Percentiles rank a stretch among this genome's conserved stretches.
Evolutionary conservation across 805 yeast genomes (phyloP).

Genomic region (Wickerhamiella occidentalis): DNA sequence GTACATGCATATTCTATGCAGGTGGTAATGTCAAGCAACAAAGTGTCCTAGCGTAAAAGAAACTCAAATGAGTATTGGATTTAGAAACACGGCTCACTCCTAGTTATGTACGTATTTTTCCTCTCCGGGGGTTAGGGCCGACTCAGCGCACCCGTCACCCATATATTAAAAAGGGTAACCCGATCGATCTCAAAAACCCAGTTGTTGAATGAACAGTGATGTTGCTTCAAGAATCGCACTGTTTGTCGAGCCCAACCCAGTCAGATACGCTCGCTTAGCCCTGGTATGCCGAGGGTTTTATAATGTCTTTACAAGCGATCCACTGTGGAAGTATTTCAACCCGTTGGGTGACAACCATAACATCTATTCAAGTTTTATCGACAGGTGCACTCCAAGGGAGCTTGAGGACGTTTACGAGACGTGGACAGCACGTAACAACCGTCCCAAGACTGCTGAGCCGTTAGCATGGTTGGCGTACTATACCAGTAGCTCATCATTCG

Average conservation of each 20-base stretch:
- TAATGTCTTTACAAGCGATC: neutral
- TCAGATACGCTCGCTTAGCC: neutral
- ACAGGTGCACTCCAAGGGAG: neutral
- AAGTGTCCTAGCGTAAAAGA: neutral
- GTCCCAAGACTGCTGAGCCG: neutral
- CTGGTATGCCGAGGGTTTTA: neutral
- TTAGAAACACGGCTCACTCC: too few relatives aligned
- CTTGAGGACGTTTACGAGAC: neutral
- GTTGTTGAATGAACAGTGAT: neutral
- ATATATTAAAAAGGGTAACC: neutral
- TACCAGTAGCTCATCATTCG: neutral
- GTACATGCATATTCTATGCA: neutral
- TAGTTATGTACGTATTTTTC: neutral
- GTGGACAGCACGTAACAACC: neutral
- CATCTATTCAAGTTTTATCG: neutral
- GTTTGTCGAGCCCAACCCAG: neutral
- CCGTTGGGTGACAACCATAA: neutral
- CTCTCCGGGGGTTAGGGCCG: neutral
- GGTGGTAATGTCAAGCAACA: neutral
- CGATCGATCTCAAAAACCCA: neutral
- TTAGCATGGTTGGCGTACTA: neutral
- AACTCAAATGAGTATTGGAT: neutral
- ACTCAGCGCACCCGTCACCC: slow-evolving; percentile 1
- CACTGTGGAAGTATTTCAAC: neutral
- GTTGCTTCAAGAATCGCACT: neutral